These are phyloP conservation scores for Colletotrichum tropicicola DNA, from an alignment of 2,329 filamentous ascomycete species.

Conservation along the genomic window DNA sequence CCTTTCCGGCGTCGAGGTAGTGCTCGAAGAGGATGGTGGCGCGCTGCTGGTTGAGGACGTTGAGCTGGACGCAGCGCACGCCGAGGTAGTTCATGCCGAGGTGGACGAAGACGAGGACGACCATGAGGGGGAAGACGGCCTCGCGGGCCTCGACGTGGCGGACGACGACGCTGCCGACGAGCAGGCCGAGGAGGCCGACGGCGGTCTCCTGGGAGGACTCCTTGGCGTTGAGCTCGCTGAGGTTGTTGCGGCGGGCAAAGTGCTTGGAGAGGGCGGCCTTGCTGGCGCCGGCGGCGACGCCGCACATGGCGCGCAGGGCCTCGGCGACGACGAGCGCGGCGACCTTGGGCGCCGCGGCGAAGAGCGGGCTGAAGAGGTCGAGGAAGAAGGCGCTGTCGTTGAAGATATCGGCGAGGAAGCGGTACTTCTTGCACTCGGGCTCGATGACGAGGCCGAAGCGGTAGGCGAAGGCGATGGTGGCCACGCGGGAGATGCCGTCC, in stretches of 20 bases:
- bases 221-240: conserved; percentile 93
- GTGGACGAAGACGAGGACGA: conserved; percentile 78
- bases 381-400: conserved; percentile 88
- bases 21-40: conserved; percentile 79
- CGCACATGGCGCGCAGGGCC: conserved; percentile 73
- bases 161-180: conserved; percentile 84
- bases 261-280: conserved; percentile 93
- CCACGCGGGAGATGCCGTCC: conserved; percentile 81
- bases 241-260: conserved; percentile 86
- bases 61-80: conserved; percentile 85
- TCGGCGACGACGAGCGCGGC: conserved; percentile 59
- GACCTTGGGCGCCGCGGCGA: conserved; percentile 65
- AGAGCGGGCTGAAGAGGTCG: conserved; percentile 81
- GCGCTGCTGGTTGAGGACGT: conserved; percentile 85
- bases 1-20: conserved; percentile 56
- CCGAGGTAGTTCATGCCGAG: conserved; percentile 87
- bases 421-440: conserved; percentile 90
- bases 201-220: conserved; percentile 96
- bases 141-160: conserved; percentile 75
- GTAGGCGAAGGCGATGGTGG: conserved; percentile 88
- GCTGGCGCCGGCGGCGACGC: conserved; percentile 87
- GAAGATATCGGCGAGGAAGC: conserved; percentile 86
- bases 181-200: conserved; percentile 87
- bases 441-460: conserved; percentile 83
- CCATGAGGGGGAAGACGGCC: conserved; percentile 78